phyloP scores from a whole-genome alignment of 2,329 filamentous ascomycete genomes.

The Colletotrichum sp. region DNA sequence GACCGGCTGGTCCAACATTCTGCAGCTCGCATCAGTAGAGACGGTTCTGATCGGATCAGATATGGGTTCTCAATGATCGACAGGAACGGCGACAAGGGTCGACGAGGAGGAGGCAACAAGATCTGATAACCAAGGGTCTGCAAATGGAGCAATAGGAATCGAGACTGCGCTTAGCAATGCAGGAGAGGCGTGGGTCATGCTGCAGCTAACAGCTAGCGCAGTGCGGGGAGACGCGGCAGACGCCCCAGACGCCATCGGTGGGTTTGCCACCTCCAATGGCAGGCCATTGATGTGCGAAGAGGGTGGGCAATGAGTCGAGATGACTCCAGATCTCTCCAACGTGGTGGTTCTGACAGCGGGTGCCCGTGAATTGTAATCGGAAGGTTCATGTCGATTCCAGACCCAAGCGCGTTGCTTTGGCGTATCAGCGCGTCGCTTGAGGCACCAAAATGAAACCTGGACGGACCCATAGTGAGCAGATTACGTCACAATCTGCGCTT shows the following conservation, averaged over 20 bases:
- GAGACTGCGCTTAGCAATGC: neutral
- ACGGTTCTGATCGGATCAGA: neutral
- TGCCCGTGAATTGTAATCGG: neutral
- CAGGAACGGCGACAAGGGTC: neutral
- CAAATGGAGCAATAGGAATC: neutral
- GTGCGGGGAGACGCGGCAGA: slow-evolving; percentile 1
- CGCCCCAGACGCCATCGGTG: neutral
- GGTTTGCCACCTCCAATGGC: neutral
- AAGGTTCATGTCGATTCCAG: slow-evolving; percentile 8
- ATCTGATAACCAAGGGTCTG: neutral
- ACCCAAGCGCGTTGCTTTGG: slow-evolving; percentile 9
- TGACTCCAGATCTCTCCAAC: neutral
- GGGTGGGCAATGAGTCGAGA: neutral
- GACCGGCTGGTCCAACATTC: neutral
- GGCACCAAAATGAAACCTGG: slow-evolving; percentile 14
- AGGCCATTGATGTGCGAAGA: neutral
- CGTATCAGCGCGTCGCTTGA: slow-evolving; percentile 2
- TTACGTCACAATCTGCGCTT: slow-evolving; percentile 14
- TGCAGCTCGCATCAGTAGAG: neutral
- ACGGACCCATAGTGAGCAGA: slow-evolving; percentile 15
- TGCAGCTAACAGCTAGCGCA: slow-evolving; percentile 18
- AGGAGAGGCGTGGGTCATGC: neutral
- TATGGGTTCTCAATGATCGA: neutral
- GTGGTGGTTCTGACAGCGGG: neutral
- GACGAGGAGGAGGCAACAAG: neutral